Base-by-base conservation (phyloP, 495 filamentous ascomycete genomes). In the Xylaria grammica region DNA sequence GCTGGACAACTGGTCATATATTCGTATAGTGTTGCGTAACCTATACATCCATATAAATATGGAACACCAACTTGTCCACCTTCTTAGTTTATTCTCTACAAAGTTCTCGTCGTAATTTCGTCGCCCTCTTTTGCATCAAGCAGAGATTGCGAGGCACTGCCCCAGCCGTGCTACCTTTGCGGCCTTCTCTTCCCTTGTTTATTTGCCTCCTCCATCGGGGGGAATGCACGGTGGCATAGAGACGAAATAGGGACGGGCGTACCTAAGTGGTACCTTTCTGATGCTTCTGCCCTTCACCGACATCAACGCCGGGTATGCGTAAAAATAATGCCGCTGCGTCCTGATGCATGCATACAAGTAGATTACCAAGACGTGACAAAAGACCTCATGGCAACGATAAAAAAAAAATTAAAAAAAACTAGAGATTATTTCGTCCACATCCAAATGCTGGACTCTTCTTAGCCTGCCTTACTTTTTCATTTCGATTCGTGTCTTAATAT, bases 301-400 rank as follows among this genome's bases (percentile, higher is more conserved):
- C 34, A 19, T 56, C 30, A 57, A 64, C 62, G 53, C 62, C 62
- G 42, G 29, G n/a, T 51, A 58, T 64, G 62, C 62, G 45, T 59
- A 38, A 60, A 58, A 63, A 65, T 49, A 27, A 60, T 61, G 29
- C 61, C 61, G 50, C 52, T 49, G 51, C 40, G 51, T 56, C 40
- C 60, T 55, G 36, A 65, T 65, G 32, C 45, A 58, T 65, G 29
- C 52, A 44, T 60, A 19, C 58, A 48, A 53, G 30, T 29, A 38
- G 11, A 48, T 62, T 63, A 64, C 62, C 40, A 55, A 55, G 57
- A 51, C 26, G 65, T 54, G 56, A 59, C 27, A 64, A 49, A 46
- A 57, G 51, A 24, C 56, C 51, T 54, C 48, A 56, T 22, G 56
- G 46, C 24, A 22, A 60, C 57, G 40, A 54, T 53, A 40, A 59